Base-by-base conservation (phyloP, 345 rosid species). In the Melastoma malabathricum region DNA sequence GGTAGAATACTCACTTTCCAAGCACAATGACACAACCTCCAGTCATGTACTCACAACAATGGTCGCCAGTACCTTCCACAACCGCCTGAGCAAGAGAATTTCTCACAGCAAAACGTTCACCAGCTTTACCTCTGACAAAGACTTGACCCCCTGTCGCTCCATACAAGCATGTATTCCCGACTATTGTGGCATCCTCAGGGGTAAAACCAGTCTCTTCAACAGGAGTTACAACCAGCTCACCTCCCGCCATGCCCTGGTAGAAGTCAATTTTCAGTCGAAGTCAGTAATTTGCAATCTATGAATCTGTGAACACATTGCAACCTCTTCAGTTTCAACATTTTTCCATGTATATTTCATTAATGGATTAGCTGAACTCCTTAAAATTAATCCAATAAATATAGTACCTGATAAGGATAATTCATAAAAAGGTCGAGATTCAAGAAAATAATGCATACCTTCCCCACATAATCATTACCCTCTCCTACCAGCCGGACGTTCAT, bases 51-150 rank as follows among this genome's bases (percentile, higher is more conserved):
- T 92, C 96, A 46, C 96, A 92, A 54, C 90, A 92, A 59, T 92
- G 98, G 58, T 92, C 96, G 44, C 98, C 96, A 50, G 90, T 84
- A 57, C 98, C 98, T 82, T 92, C 98, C 68, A 92, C 98, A 20
- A 92, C 98, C 15, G 98, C 96, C 68, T 87, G 68, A 68, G 90
- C 95, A 19, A 92, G 98, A 34, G 98, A 92, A 72, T 92, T 92
- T 64, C 98, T 79, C 46, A 92, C 98, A 20, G 98, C 98, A 79
- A 92, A 92, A 17, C 98, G 70, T 74, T 92, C 98, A 57, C 98
- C 98, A 54, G 96, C 87, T 76, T 79, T 87, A 50, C 98, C 98
- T 73, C 96, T 84, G 13, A 82, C 87, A 61, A 87, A 87, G 56
- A 92, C 69, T 61, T 84, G 98, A 56, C 98, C 98, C 5, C 98